Conservation (phyloP, 2,329 filamentous ascomycete genomes). For the Botryotinia narcissicola region DNA sequence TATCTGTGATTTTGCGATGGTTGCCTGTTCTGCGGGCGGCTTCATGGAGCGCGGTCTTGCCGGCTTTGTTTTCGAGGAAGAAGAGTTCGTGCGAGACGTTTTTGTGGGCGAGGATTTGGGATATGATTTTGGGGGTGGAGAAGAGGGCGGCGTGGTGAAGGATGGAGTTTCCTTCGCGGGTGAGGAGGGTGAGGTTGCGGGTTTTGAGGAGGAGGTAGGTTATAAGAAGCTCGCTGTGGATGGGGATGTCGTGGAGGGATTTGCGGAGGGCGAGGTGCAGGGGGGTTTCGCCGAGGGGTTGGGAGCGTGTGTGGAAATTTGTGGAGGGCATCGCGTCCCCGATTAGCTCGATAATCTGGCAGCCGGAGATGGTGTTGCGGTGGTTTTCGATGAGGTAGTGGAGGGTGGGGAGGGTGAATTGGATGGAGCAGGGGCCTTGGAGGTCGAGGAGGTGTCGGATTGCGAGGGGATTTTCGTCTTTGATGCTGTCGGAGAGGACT, state of each 20-base stretch:
- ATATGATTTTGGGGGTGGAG: neutral
- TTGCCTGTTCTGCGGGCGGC: neutral
- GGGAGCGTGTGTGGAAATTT: neutral
- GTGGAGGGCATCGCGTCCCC: neutral
- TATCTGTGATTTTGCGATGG: neutral
- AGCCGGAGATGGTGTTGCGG: neutral
- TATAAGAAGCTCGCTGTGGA: neutral
- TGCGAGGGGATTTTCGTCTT: neutral
- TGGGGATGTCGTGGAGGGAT: neutral
- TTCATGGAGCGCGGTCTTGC: slow-evolving; percentile 4
- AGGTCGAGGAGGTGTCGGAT: neutral
- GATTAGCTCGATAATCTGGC: neutral
- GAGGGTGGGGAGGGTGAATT: slow-evolving; percentile 6
- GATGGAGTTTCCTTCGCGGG: neutral
- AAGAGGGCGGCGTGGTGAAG: slow-evolving; percentile 7
- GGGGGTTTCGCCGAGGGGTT: slow-evolving; percentile 1
- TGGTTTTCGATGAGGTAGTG: slow-evolving; percentile 9
- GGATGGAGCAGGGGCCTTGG: neutral
- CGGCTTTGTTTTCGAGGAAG: neutral
- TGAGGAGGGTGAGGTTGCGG: neutral
- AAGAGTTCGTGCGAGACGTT: neutral
- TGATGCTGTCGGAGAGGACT: slow-evolving; percentile 8
- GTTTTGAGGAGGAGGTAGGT: slow-evolving; percentile 6
- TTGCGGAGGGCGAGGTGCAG: slow-evolving; percentile 11
- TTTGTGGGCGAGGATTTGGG: neutral